Base-by-base conservation (phyloP, 768 basidiomycete species). In the Sutorius australiensis region DNA sequence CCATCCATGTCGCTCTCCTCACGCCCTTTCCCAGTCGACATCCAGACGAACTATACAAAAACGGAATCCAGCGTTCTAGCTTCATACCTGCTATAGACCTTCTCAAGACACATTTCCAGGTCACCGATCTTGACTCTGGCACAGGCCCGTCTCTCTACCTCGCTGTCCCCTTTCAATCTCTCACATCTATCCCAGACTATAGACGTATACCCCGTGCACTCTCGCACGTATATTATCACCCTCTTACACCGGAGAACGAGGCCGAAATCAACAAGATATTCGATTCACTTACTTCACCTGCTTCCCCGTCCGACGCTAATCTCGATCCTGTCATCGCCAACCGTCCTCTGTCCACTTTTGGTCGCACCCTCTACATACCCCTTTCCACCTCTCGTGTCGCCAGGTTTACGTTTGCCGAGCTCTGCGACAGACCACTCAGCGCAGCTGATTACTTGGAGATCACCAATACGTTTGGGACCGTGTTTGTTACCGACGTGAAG, bases 391-490 rank as follows among this genome's bases (percentile, higher is more conserved):
- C 78, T 33, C 80, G 74, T 40, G 80, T 97, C 48, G 97, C 97
- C 8, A 84, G 83, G 68, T 98, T 98, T 69, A 77, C 75, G 12
- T 99, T 99, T 66, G 66, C 80, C 5, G 84, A 95, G 53, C 76
- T 99, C 16, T 99, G 97, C 63, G 91, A 89, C 0, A 81, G 82
- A 61, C 91, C 95, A 1, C 73, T 97, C 62, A 91, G 91, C 63
- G 95, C 97, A 21, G 93, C 93, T 2, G 97, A 99, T 69, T 99
- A 98, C 70, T 67, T 99, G 36, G 93, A 98, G 73, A 81, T 99
- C 51, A 95, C 95, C 4, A 84, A 84, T 62, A 83, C 77, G 30
- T 99, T 97, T 67, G 79, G 80, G 28, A 95, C 93, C 13, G 75
- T 99, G 14, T 98, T 99, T 65, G 73, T 99, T 32, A 73, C 84